Percentiles rank a stretch among this genome's conserved stretches.
Evolutionary conservation across 1,284 basidiomycete genomes (phyloP).

Genomic region (Inonotus hispidus): DNA sequence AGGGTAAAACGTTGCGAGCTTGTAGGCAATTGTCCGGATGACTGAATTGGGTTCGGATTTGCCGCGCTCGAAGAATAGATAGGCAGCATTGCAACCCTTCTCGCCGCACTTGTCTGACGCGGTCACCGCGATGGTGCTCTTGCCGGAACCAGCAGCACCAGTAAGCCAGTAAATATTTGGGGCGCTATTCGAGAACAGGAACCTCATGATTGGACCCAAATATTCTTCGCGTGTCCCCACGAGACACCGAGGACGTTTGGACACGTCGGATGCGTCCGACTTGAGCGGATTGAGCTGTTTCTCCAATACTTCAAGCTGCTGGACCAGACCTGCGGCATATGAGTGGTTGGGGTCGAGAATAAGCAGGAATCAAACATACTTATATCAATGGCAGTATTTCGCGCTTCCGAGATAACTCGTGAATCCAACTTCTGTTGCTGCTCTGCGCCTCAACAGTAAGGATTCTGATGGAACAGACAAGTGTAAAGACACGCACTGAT

Average conservation of each 20-base stretch:
- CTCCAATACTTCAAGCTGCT: not conserved
- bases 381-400: not conserved
- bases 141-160: conserved; percentile 21
- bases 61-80: not conserved
- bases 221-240: conserved; percentile 18
- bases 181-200: conserved; percentile 7
- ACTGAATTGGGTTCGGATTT: not conserved
- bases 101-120: not conserved
- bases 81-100: not conserved
- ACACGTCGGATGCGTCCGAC: not conserved
- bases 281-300: not conserved
- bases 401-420: too few species aligned
- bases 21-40: too few species aligned
- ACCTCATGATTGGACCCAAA: too few species aligned
- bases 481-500: not conserved
- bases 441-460: not conserved
- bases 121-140: conserved; percentile 20
- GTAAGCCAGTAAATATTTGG: conserved; percentile 15
- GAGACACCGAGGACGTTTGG: conserved; percentile 15
- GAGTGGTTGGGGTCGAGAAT: not conserved
- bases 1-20: conserved; percentile 10
- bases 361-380: not conserved
- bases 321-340: not conserved
- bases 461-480: too few species aligned
- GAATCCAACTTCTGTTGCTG: too few species aligned